Base-by-base conservation (phyloP, 257 asterid species). In the Nicotiana tomentosiformis region DNA sequence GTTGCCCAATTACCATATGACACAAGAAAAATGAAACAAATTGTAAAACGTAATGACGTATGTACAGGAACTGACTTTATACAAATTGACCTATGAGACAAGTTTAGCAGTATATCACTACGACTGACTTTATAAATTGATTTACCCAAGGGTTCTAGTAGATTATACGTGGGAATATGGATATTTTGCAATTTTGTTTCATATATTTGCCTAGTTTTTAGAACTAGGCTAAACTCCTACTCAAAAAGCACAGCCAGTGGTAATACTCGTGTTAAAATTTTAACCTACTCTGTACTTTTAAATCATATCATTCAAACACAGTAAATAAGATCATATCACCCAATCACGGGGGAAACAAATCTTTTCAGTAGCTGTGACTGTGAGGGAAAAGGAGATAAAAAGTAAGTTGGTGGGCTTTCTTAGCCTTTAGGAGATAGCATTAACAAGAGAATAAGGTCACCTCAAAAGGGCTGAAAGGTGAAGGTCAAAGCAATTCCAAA, bases 391-490 rank as follows among this genome's bases (percentile, higher is more conserved):
- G 37, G 5, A 46, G 29, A 46, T 12, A 2, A 49, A 74, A 72
- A 69, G 23, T 12, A 46, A 46, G 79, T 46, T 46, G 78, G 78
- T 70, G 58, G 60, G 78, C 12, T 70, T 53, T 10, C 17, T 53
- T 53, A 12, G 57, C 55, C 23, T 26, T 81, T 78, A 68, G 61
- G 56, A 72, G 35, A 77, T 11, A 39, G 68, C 57, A 20, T 29
- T 29, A 85, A 30, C 83, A 78, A 78, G 57, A 37, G 69, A 86
- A 58, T 37, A 17, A 81, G 39, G 60, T 68, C 53, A 82, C 98
- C 90, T 91, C 86, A 91, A 93, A 93, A 93, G 97, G 91, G 95
- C 85, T 89, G 98, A 93, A 93, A 93, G 96, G 78, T 85, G 84
- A 83, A 90, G 92, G 91, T 90, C 94, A 89, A 92, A 87, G 79